A percentile compares a stretch with the other conserved stretches of the same genome.
phyloP scores from a whole-genome alignment of 257 asterid genomes.

The Ilex asprella region DNA sequence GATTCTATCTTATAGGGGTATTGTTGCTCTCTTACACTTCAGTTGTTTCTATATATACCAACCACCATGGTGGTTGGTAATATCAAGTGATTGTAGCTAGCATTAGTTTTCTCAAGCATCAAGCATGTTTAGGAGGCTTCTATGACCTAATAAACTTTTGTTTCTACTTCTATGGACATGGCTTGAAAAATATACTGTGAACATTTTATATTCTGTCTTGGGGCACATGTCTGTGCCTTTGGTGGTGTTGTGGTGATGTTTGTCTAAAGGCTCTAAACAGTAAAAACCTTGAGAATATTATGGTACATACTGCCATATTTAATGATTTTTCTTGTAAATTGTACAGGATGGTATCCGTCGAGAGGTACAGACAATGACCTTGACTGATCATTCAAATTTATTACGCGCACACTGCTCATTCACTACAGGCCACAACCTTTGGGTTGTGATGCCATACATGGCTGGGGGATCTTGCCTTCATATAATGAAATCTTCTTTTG shows the following conservation, averaged over 20 bases:
- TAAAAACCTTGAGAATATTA: too few species aligned
- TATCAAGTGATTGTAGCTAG: background rate
- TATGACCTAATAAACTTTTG: too few species aligned
- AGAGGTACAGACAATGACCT: conserved; percentile 87
- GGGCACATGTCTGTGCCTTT: background rate
- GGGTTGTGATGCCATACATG: conserved; percentile 99
- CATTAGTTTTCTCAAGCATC: background rate
- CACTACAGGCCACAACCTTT: conserved; percentile 72
- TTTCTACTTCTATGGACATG: background rate
- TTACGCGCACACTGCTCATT: conserved; percentile 94
- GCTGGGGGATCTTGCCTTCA: conserved; percentile 97
- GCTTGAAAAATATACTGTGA: background rate
- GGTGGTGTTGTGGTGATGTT: background rate
- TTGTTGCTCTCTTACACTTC: background rate
- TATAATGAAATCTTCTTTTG: conserved; percentile 79
- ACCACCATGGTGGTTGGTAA: background rate
- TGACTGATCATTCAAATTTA: conserved; percentile 87
- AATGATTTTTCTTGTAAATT: conserved; percentile 15
- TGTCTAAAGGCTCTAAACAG: too few species aligned
- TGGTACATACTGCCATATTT: background rate
- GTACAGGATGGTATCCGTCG: conserved; percentile 92
- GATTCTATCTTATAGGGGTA: background rate
- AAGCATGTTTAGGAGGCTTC: background rate
- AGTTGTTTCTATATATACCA: background rate
- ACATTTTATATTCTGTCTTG: background rate